phyloP scores from a whole-genome alignment of 2,329 filamentous ascomycete genomes.

The Exophiala sp. region DNA sequence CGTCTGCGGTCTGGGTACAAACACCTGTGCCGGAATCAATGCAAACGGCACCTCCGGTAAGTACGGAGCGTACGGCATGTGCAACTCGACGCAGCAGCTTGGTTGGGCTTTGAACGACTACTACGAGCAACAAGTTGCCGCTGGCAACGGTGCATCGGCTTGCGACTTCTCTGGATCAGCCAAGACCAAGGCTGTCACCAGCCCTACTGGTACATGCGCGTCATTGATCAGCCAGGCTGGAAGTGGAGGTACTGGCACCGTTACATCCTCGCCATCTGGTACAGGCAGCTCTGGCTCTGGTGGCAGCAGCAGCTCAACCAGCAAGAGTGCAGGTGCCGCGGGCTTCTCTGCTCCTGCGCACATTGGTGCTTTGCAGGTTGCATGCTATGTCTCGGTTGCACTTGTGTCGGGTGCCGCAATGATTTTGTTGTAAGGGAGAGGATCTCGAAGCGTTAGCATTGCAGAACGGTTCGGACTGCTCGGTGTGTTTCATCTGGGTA shows the following conservation, averaged over 20 bases:
- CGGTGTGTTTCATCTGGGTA: neutral
- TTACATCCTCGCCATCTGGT: slow-evolving; percentile 38
- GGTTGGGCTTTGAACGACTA: slow-evolving; percentile 45
- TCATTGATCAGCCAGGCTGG: slow-evolving; percentile 40
- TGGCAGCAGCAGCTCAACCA: slow-evolving; percentile 28
- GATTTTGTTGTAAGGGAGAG: slow-evolving; percentile 43
- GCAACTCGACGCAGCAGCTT: slow-evolving; percentile 40
- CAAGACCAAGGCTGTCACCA: slow-evolving; percentile 34
- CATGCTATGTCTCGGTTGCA: slow-evolving; percentile 43
- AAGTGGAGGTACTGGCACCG: slow-evolving; percentile 37
- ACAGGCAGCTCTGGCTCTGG: slow-evolving; percentile 27
- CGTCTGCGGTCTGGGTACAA: slow-evolving; percentile 38
- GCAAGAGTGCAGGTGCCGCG: slow-evolving; percentile 25
- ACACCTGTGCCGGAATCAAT: slow-evolving; percentile 38
- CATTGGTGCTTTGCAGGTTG: slow-evolving; percentile 41
- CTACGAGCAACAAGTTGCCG: slow-evolving; percentile 38
- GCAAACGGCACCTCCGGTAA: slow-evolving; percentile 39
- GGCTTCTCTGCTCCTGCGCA: slow-evolving; percentile 21
- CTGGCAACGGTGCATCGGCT: slow-evolving; percentile 35
- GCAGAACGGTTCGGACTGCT: neutral
- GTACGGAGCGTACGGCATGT: slow-evolving; percentile 49
- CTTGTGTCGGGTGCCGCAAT: slow-evolving; percentile 44
- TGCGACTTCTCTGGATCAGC: slow-evolving; percentile 45
- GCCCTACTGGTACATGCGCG: slow-evolving; percentile 37
- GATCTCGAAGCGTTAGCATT: neutral